Conservation (phyloP, 2,329 filamentous ascomycete species). For the Ustulina deusta region DNA sequence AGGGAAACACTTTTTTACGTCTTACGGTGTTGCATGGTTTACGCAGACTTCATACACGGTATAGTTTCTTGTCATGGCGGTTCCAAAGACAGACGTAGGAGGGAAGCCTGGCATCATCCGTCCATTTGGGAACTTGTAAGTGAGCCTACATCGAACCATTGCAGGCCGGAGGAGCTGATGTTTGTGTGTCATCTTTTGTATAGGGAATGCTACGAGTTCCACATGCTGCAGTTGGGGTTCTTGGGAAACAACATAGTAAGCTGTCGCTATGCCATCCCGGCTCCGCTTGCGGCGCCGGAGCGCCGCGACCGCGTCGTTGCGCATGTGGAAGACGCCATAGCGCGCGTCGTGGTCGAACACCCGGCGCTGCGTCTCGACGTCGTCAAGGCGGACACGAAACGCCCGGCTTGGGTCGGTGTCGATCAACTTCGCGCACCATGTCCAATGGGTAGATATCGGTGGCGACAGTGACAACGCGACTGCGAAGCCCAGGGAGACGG, state of each 20-base stretch:
- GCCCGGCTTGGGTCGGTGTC: conserved; percentile 39
- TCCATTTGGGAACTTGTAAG: conserved; percentile 35
- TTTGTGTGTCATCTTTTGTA: not conserved
- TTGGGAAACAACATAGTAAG: conserved; percentile 40
- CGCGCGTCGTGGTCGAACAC: conserved; percentile 38
- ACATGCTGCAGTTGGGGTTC: conserved; percentile 43
- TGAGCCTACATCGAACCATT: not conserved
- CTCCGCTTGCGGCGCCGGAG: conserved; percentile 29
- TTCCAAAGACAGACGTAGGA: not conserved
- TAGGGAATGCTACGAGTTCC: conserved; percentile 41
- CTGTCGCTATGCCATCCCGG: conserved; percentile 41
- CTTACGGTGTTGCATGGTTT: not conserved
- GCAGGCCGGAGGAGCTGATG: not conserved
- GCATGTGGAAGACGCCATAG: conserved; percentile 38
- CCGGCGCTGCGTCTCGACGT: conserved; percentile 41
- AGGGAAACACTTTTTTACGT: not conserved
- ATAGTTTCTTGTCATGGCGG: conserved; percentile 13
- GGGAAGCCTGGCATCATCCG: conserved; percentile 26
- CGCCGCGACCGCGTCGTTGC: conserved; percentile 23
- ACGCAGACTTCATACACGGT: not conserved
- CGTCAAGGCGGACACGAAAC: conserved; percentile 35
- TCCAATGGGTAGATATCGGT: conserved; percentile 40
- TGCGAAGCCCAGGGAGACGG: conserved; percentile 17
- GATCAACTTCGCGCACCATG: conserved; percentile 38
- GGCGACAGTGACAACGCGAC: not conserved